A percentile compares a stretch with the other conserved stretches of the same genome.
These are phyloP conservation scores for Trichosporon asahii DNA, from an alignment of 1,284 basidiomycete species.

Conservation along the genomic window DNA sequence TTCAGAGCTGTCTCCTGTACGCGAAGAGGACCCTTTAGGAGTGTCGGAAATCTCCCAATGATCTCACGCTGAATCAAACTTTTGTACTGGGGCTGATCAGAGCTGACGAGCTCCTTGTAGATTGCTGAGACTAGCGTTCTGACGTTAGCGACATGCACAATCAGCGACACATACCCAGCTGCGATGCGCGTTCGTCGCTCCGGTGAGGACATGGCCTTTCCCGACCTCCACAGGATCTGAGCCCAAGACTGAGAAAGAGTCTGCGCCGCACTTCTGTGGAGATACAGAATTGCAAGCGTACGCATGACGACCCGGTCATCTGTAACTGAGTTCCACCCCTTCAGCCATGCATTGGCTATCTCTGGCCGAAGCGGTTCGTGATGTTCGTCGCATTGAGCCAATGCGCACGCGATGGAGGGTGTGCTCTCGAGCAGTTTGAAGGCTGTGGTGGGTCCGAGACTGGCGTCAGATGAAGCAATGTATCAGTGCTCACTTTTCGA, in stretches of 20 bases:
- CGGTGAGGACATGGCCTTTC: conserved; percentile 16
- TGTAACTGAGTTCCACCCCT: background rate
- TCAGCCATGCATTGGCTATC: background rate
- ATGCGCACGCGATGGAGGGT: conserved; percentile 18
- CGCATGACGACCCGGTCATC: conserved; percentile 23
- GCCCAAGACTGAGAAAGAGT: conserved; percentile 12
- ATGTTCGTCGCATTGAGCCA: conserved; percentile 11
- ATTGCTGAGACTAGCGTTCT: conserved; percentile 26
- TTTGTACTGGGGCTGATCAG: background rate
- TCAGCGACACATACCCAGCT: conserved; percentile 17
- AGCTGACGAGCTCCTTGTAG: conserved; percentile 13
- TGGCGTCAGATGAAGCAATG: background rate
- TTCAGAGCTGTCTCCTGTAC: conserved; percentile 31
- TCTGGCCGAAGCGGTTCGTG: conserved; percentile 12
- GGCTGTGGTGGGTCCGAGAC: conserved; percentile 3
- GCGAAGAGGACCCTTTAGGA: conserved; percentile 3
- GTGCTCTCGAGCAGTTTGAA: conserved; percentile 15
- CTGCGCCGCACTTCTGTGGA: conserved; percentile 14
- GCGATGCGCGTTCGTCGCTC: conserved; percentile 28
- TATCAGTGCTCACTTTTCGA: background rate
- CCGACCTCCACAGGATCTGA: conserved; percentile 13
- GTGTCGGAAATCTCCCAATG: background rate
- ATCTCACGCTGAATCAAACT: background rate
- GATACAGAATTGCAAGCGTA: conserved; percentile 20
- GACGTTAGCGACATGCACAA: background rate